Conservation (phyloP, 768 basidiomycete genomes). For the Mycena vulgaris region DNA sequence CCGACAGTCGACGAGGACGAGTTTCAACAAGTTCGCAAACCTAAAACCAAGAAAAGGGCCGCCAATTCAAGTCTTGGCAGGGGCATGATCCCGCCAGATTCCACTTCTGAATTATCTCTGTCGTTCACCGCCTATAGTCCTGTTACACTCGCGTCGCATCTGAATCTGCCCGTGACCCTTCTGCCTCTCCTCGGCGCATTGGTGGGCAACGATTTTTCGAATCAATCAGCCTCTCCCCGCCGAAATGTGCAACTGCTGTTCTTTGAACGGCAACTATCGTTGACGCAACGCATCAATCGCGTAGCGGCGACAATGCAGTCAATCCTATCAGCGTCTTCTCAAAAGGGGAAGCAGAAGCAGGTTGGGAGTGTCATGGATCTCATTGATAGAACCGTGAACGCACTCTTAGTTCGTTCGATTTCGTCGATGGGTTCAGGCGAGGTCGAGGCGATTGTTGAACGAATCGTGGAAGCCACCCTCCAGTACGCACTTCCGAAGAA, state of each 20-base stretch:
- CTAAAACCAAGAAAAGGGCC: conserved; percentile 65
- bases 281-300: conserved; percentile 76
- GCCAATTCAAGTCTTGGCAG: conserved; percentile 46
- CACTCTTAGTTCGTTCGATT: conserved; percentile 66
- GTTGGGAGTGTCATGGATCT: conserved; percentile 84
- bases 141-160: conserved; percentile 69
- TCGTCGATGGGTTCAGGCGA: conserved; percentile 73
- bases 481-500: conserved; percentile 83
- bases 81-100: conserved; percentile 71
- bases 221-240: conserved; percentile 61
- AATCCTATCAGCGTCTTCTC: conserved; percentile 66
- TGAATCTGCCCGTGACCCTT: conserved; percentile 78
- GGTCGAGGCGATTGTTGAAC: conserved; percentile 74
- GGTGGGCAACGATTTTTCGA: conserved; percentile 86
- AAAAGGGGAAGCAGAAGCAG: conserved; percentile 65
- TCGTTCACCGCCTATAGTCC: conserved; percentile 76
- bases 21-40: conserved; percentile 72
- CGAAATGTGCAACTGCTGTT: conserved; percentile 73
- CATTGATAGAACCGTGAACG: conserved; percentile 76
- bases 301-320: conserved; percentile 71
- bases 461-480: conserved; percentile 80
- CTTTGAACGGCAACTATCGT: conserved; percentile 73
- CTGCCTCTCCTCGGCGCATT: conserved; percentile 85
- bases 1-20: conserved; percentile 51
- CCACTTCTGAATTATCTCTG: conserved; percentile 61